phyloP scores from a whole-genome alignment of 2,329 filamentous ascomycete genomes.

The Cordyceps javanica region DNA sequence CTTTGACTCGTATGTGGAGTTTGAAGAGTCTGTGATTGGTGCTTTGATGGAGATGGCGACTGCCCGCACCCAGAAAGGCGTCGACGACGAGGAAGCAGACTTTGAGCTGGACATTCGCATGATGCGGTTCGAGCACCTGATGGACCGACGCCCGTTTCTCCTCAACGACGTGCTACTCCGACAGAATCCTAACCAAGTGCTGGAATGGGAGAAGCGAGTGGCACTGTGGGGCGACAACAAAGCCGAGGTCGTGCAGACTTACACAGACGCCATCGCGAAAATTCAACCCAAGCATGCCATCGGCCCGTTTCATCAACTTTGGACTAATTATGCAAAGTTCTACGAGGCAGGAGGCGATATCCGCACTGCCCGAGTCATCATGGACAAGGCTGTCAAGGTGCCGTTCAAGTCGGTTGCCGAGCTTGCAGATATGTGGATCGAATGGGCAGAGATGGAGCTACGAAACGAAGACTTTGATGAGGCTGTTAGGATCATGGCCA shows the following conservation, averaged over 20 bases:
- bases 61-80: slow-evolving; percentile 68
- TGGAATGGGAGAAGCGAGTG: slow-evolving; percentile 97
- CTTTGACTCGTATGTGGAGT: slow-evolving; percentile 94
- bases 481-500: slow-evolving; percentile 92
- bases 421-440: slow-evolving; percentile 96
- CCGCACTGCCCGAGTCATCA: slow-evolving; percentile 79
- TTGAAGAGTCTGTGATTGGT: slow-evolving; percentile 92
- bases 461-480: slow-evolving; percentile 94
- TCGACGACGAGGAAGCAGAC: slow-evolving; percentile 75
- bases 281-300: slow-evolving; percentile 92
- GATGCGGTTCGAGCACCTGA: slow-evolving; percentile 96
- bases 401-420: slow-evolving; percentile 97
- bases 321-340: slow-evolving; percentile 95
- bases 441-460: slow-evolving; percentile 98
- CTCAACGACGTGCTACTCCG: slow-evolving; percentile 92
- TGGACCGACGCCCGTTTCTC: slow-evolving; percentile 93
- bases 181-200: slow-evolving; percentile 93
- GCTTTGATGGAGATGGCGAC: slow-evolving; percentile 86
- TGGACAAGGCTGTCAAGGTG: slow-evolving; percentile 97
- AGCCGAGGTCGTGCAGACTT: slow-evolving; percentile 84
- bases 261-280: slow-evolving; percentile 86
- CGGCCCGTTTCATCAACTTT: slow-evolving; percentile 89
- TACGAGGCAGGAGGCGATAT: slow-evolving; percentile 87
- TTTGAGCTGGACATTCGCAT: slow-evolving; percentile 94
- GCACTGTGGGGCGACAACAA: slow-evolving; percentile 93